Evolutionary conservation across 257 asterid species (phyloP), one percentile per base, ranked within the genome.

Genomic region (Avicennia marina): DNA sequence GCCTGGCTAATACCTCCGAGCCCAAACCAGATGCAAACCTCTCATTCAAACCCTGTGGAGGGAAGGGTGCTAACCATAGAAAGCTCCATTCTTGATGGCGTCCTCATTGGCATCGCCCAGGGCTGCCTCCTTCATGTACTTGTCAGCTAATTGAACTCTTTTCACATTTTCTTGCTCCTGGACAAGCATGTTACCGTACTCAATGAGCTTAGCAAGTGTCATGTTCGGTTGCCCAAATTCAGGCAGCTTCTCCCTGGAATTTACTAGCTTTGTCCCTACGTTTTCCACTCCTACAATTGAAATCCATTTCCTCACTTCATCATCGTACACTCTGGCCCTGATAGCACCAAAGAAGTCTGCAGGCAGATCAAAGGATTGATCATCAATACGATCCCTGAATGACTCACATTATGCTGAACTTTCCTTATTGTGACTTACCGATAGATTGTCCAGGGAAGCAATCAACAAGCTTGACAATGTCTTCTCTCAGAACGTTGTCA

Each of bases 71-170:
- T 57, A 38, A 63, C 63, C 48, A 20, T 44, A 79, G 80, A 81
- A 81, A 16, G 68, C 34, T 36, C 89, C 85, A 1, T 71, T 69
- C 0, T 53, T 68, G 13, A 75, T 78, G 3, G 89, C 39, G 58
- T 81, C 85, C 76, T 67, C 72, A 76, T 81, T 81, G 19, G 89
- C 89, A 3, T 81, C 85, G 33, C 88, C 88, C 20, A 81, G 85
- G 1, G 88, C 82, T n/a, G 88, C 88, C 4, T 62, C 68, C 4
- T 49, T 75, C 74, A 81, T 9, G 64, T 81, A 78, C 24, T 45
- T 61, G 16, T 81, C 84, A 0, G 84, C 81, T 62, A 81, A 43
- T 58, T 77, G 88, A 18, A 81, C 84, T 56, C 88, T 81, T 80
- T 81, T 81, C 58, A 77, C 88, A n/a, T 81, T 81, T 49, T 81